phyloP scores from a whole-genome alignment of 768 basidiomycete species.

The Hygrocybe coccinea region DNA sequence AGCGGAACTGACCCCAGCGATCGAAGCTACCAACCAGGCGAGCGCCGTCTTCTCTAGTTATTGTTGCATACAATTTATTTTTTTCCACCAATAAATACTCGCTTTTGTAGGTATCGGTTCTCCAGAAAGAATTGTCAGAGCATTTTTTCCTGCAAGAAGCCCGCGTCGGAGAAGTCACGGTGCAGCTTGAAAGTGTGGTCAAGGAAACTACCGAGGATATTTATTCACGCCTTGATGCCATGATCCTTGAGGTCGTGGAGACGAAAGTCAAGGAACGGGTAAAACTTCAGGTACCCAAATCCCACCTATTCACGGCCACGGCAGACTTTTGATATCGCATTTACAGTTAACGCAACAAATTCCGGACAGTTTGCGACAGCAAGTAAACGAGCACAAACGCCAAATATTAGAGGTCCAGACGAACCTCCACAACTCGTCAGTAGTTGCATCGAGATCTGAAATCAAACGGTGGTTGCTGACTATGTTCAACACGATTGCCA shows the following conservation, averaged over 20 bases:
- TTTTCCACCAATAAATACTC: background rate
- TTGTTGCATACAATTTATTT: conserved; percentile 7
- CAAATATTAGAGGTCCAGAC: conserved; percentile 42
- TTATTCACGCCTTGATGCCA: conserved; percentile 30
- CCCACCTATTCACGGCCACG: background rate
- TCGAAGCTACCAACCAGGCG: conserved; percentile 44
- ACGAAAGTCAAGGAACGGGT: conserved; percentile 41
- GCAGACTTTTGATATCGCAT: background rate
- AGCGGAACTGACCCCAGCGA: conserved; percentile 39
- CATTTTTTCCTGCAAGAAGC: conserved; percentile 38
- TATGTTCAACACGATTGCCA: background rate
- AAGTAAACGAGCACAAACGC: conserved; percentile 38
- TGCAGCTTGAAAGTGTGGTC: conserved; percentile 35
- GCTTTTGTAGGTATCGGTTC: conserved; percentile 5
- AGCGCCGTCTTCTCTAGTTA: conserved; percentile 7
- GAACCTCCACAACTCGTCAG: conserved; percentile 46
- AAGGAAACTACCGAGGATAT: conserved; percentile 41
- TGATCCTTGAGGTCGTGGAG: conserved; percentile 33
- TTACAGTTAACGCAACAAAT: conserved; percentile 40
- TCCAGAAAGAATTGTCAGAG: conserved; percentile 31
- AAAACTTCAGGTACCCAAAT: conserved; percentile 34
- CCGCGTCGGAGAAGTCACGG: conserved; percentile 34
- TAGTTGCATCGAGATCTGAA: background rate
- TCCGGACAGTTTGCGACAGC: conserved; percentile 37
- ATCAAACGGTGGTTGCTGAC: background rate